phyloP scores from a whole-genome alignment of 2,329 filamentous ascomycete species.

The Penicillium italicum region DNA sequence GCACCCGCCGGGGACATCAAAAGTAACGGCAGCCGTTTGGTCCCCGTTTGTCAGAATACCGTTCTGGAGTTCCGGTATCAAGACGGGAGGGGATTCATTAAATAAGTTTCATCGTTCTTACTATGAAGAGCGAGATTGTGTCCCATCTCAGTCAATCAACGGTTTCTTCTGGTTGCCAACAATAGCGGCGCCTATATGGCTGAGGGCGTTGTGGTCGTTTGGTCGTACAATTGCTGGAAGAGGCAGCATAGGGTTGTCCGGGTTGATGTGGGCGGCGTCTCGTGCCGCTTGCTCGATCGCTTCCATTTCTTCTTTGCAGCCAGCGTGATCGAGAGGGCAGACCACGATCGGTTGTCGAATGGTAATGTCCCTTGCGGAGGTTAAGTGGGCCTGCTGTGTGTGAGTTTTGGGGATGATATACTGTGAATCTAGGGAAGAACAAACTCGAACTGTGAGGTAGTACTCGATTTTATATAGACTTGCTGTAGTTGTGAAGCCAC shows the following conservation, averaged over 20 bases:
- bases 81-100: constrained; percentile 13
- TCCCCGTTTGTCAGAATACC: constrained; percentile 8
- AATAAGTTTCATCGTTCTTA: constrained; percentile 18
- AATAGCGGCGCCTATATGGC: constrained; percentile 59
- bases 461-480: constrained; percentile 98
- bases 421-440: constrained; percentile 2
- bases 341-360: constrained; percentile 92
- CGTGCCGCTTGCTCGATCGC: constrained; percentile 94
- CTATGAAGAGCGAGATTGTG: constrained; percentile 12
- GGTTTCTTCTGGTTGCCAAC: constrained; percentile 61
- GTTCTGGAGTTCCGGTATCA: neutral
- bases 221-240: constrained; percentile 76
- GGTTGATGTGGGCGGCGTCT: constrained; percentile 82
- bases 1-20: constrained; percentile 3
- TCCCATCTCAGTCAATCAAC: constrained; percentile 58
- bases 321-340: constrained; percentile 89
- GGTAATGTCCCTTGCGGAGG: constrained; percentile 79
- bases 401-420: constrained; percentile 17
- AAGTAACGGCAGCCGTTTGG: neutral
- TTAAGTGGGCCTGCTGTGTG: constrained; percentile 70
- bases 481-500: constrained; percentile 88
- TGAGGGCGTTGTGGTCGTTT: constrained; percentile 64
- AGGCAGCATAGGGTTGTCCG: constrained; percentile 89
- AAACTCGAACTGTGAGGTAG: constrained; percentile 86
- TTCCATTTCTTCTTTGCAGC: constrained; percentile 98